phyloP scores from a whole-genome alignment of 306 rosid species.

The Pyrus bretschneideri region DNA sequence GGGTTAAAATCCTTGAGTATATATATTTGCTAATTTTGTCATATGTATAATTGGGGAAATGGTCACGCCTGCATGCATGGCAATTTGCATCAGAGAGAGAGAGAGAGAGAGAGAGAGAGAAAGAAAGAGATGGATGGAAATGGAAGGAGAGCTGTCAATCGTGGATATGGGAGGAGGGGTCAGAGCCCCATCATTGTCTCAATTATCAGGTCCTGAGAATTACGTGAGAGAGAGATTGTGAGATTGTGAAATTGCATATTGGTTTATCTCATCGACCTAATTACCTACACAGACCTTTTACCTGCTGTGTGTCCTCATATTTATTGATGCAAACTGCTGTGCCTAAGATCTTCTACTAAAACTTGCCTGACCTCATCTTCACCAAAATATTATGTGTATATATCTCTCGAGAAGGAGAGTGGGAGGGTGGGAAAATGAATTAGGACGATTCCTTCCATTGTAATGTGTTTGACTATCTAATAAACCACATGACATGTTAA shows the following conservation, averaged over 20 bases:
- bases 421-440: background rate
- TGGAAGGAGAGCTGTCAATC: constrained; percentile 32
- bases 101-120: background rate
- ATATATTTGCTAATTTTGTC: too few relatives aligned
- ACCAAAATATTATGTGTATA: background rate
- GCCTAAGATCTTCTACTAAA: background rate
- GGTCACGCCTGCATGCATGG: background rate
- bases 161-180: constrained; percentile 14
- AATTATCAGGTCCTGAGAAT: constrained; percentile 30
- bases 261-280: background rate
- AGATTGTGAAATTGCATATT: background rate
- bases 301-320: background rate
- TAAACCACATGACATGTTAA: too few relatives aligned
- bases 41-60: too few relatives aligned
- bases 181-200: constrained; percentile 81
- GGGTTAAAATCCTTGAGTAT: background rate
- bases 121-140: too few relatives aligned
- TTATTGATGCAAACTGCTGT: background rate
- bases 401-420: background rate
- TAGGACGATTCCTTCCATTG: background rate
- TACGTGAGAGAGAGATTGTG: background rate
- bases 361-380: background rate
- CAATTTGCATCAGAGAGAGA: constrained; percentile 4
- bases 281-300: background rate
- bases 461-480: too few relatives aligned